Percentiles rank a stretch among this genome's conserved stretches.
These are phyloP conservation scores for Cytospora piceae DNA, from an alignment of 2,329 filamentous ascomycete species.

Conservation along the genomic window DNA sequence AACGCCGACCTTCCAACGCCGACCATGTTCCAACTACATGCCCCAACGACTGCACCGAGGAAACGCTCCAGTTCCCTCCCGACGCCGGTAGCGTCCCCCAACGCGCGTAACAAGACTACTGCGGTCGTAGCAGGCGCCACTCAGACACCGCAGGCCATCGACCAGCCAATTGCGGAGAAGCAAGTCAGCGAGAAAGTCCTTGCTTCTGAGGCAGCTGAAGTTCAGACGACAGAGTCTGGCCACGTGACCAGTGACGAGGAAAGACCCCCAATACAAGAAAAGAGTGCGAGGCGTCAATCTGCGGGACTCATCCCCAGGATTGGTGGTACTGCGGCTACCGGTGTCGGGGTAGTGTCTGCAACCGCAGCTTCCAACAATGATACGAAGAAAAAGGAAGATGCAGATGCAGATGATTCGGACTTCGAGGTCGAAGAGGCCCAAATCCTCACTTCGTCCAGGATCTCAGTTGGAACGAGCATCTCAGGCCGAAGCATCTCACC, in stretches of 20 bases:
- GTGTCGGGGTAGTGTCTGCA: slow-evolving; percentile 1
- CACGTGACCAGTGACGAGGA: slow-evolving; percentile 57
- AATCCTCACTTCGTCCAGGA: slow-evolving; percentile 59
- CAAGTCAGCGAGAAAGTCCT: neutral
- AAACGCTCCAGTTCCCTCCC: slow-evolving; percentile 57
- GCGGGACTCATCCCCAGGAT: slow-evolving; percentile 9
- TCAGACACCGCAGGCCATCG: slow-evolving; percentile 35
- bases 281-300: slow-evolving; percentile 1
- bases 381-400: slow-evolving; percentile 40
- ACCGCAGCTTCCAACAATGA: slow-evolving; percentile 3
- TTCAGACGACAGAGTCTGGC: slow-evolving; percentile 5
- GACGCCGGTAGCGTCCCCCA: slow-evolving; percentile 39
- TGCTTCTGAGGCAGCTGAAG: neutral
- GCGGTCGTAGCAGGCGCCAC: slow-evolving; percentile 1
- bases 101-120: slow-evolving; percentile 17
- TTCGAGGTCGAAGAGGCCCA: slow-evolving; percentile 59
- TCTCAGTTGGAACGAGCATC: slow-evolving; percentile 48
- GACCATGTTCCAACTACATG: slow-evolving; percentile 41
- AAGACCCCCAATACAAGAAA: neutral
- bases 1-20: slow-evolving; percentile 40
- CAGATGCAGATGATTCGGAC: slow-evolving; percentile 48
- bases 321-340: slow-evolving; percentile 1
- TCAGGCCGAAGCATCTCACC: slow-evolving; percentile 54
- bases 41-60: slow-evolving; percentile 41
- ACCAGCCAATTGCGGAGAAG: slow-evolving; percentile 43